phyloP scores from a whole-genome alignment of 371 early-diverging fungal genomes.

The Racocetra persica region DNA sequence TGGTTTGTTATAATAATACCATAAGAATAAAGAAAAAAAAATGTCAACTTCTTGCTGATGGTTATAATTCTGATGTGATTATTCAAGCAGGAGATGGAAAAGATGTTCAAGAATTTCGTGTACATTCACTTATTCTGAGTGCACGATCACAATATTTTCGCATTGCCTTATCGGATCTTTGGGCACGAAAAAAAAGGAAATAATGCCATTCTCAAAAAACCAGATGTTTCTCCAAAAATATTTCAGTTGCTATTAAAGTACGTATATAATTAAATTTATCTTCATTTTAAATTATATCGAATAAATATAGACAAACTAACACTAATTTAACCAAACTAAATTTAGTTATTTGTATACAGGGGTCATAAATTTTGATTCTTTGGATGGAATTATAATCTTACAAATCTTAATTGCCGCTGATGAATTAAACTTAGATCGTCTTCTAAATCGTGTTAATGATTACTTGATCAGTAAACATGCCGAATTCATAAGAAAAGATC shows the following conservation, averaged over 20 bases:
- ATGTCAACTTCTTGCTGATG: not conserved
- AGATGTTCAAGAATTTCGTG: not conserved
- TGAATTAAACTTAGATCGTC: not conserved
- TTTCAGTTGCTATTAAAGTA: not conserved
- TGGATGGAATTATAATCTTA: not conserved
- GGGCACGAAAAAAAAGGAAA: constrained; percentile 8
- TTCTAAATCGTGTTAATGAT: not conserved
- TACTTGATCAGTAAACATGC: constrained; percentile 2
- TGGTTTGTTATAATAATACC: too few species aligned
- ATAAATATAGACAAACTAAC: too few species aligned
- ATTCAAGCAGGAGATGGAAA: constrained; percentile 23
- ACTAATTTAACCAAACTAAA: too few species aligned
- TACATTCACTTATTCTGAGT: constrained; percentile 17
- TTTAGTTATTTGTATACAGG: constrained; percentile 13
- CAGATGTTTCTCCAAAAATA: constrained; percentile 9
- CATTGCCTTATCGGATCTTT: constrained; percentile 30
- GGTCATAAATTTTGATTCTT: not conserved
- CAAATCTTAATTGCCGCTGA: not conserved
- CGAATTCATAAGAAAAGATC: not conserved
- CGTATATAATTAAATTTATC: not conserved
- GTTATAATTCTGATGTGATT: constrained; percentile 27
- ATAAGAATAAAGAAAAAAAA: not conserved
- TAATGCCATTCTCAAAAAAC: not conserved
- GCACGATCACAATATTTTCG: constrained; percentile 26
- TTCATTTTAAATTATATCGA: too few species aligned